phyloP scores from a whole-genome alignment of 2,329 filamentous ascomycete genomes.

The Fusarium piperis region DNA sequence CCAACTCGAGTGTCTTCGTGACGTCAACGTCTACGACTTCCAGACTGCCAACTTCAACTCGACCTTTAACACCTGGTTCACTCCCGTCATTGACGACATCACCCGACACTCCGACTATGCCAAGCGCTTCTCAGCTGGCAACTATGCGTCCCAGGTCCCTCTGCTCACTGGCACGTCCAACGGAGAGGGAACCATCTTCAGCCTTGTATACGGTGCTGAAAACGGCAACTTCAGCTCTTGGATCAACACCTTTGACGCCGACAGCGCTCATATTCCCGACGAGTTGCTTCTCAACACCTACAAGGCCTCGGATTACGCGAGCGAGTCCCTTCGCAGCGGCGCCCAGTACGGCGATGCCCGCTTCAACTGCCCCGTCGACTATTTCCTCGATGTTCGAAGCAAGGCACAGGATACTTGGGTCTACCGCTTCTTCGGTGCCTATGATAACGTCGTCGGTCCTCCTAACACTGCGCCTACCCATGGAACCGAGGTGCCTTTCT shows the following conservation, averaged over 20 bases:
- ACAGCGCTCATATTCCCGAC: conserved; percentile 33
- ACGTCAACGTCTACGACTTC: conserved; percentile 37
- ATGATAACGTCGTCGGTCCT: conserved; percentile 51
- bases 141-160: conserved; percentile 48
- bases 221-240: conserved; percentile 41
- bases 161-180: conserved; percentile 49
- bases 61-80: conserved; percentile 54
- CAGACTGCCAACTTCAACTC: conserved; percentile 40
- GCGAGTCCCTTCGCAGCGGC: conserved; percentile 53
- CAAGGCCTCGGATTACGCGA: conserved; percentile 45
- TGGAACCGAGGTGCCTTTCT: conserved; percentile 54
- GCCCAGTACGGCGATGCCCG: conserved; percentile 56
- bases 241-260: conserved; percentile 41
- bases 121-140: conserved; percentile 22
- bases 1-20: conserved; percentile 52
- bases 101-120: conserved; percentile 48
- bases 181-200: conserved; percentile 51
- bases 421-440: conserved; percentile 55
- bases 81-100: conserved; percentile 48
- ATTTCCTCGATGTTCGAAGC: conserved; percentile 52
- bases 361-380: conserved; percentile 55
- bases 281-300: conserved; percentile 26
- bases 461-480: conserved; percentile 39
- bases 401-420: conserved; percentile 51
- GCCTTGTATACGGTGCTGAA: conserved; percentile 47